Base-by-base conservation (phyloP, 495 filamentous ascomycete genomes). In the Chlorociboria aeruginascens region DNA sequence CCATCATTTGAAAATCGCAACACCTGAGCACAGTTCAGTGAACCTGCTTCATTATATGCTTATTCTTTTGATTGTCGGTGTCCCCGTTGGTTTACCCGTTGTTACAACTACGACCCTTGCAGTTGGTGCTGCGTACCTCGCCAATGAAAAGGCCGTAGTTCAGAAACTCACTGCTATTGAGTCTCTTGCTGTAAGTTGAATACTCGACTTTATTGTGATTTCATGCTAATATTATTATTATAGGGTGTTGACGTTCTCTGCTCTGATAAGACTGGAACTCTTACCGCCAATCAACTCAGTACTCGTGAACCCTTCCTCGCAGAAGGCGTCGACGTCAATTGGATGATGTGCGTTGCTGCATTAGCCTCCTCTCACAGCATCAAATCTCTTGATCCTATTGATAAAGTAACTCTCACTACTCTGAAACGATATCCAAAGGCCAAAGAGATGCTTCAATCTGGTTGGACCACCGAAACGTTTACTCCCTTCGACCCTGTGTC, bases 401-500 rank as follows among this genome's bases (percentile, higher is more conserved):
- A 85, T 66, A 85, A 85, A 64, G 78, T 84, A 52, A 85, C 80
- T 20, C 78, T 84, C 55, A 72, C 84, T 46, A 85, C 81, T 34
- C 72, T 85, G 59, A 80, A 79, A 58, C 73, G 81, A 46, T 84
- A 82, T 69, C 81, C 81, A 62, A 83, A 83, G 68, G 64, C 48
- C 52, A 59, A 40, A 63, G 78, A 32, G 65, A 78, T 48, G 56
- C 72, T 85, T 46, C 64, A 73, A 46, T 71, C 77, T 60, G 79
- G 80, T 68, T 85, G 81, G 81, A 69, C 73, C 61, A 85, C 81
- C 52, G 73, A 81, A 65, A 82, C 81, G 65, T 85, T 82, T 71
- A 83, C 76, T 61, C 81, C 81, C 39, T 85, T 85, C 72, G 81
- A 85, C 62, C 81, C 81, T 42, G 81, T 85, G 60, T 84, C 80